Evolutionary conservation across 2,329 filamentous ascomycete species (phyloP), one percentile per base, ranked within the genome.

Genomic region (Pseudopithomyces chartarum): DNA sequence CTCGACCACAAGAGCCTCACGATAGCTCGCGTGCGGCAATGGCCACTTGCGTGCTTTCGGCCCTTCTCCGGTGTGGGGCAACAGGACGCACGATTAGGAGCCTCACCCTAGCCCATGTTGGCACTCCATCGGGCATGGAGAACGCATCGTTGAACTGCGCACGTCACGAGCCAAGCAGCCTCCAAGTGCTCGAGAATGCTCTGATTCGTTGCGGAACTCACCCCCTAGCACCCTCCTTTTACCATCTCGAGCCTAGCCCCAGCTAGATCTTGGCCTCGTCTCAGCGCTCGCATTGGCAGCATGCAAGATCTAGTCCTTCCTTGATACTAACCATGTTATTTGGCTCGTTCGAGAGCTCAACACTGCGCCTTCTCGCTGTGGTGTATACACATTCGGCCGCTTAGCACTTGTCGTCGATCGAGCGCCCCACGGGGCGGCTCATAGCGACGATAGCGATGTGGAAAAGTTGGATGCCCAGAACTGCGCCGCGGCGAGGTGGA

Each of bases 31-130:
- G 12, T 48, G 46, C 46, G 12, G 46, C 6, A 13, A 38, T 20
- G 13, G 45, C 19, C 46, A n/a, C 46, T 48, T n/a, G 19, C 8
- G 13, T 19, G 29, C n/a, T n/a, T 7, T 39, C 46, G 46, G 46
- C 23, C 46, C 46, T 48, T 48, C 46, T 48, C 46, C 46, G 46
- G 46, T 7, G 46, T 48, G 46, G 33, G 46, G 33, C 20, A 17
- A 23, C 10, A 23, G 46, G 13, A 39, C n/a, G 32, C 44, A 22
- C 26, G 44, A 34, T 34, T n/a, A 39, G 38, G 46, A 48, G 46
- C 46, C 46, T 38, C 46, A 48, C n/a, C 11, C 12, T 26, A 48
- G 46, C 19, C 20, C 33, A 32, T 13, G 23, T 38, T 33, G 13
- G 17, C n/a, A 15, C 33, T 17, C 15, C 15, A 26, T 20, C 20